Evolutionary conservation across 202 grass and related monocot genomes (phyloP), one percentile per base, ranked within the genome.

Genomic region (Eragrostis tef): DNA sequence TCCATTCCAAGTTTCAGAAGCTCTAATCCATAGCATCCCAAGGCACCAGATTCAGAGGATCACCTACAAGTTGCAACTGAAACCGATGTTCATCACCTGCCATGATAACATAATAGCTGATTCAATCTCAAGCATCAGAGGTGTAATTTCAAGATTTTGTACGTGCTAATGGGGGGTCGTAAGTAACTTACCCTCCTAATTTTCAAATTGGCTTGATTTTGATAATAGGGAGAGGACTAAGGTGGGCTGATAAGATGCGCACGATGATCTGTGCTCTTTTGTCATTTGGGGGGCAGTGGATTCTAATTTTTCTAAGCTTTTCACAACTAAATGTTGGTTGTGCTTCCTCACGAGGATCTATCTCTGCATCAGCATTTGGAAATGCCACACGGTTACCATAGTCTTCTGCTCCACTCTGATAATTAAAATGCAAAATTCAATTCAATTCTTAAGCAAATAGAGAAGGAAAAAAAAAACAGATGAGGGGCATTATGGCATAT

Each of bases 361-460:
- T 65, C 21, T 50, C 26, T 36, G 75, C 75, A 39, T 78, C 75
- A 50, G 59, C 74, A 64, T 77, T 77, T 34, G 58, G 58, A 64
- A 77, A 47, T 5, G 5, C 48, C 44, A 9, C 61, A 16, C 14
- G 60, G 26, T 36, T 31, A 64, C 65, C 15, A 19, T 76, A 76
- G 54, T 76, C 73, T 45, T 76, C 73, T 61, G 14, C 31, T 79
- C 75, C 67, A 44, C 59, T 50, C 83, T 79, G 57, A 27, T 26
- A 64, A 49, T 49, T 1, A 71, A 64, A 12, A 9, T 27, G 14
- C 42, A 51, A 51, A 0, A 25, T 64, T 44, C 43, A 50, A 64
- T 7, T 53, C 44, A 25, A 19, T 21, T 31, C 6, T 6, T 19
- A 64, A 85, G 44, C 43, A 64, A 7, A 39, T 39, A 5, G 29